Conservation (phyloP, 306 rosid species). For the Sesbania bispinosa region DNA sequence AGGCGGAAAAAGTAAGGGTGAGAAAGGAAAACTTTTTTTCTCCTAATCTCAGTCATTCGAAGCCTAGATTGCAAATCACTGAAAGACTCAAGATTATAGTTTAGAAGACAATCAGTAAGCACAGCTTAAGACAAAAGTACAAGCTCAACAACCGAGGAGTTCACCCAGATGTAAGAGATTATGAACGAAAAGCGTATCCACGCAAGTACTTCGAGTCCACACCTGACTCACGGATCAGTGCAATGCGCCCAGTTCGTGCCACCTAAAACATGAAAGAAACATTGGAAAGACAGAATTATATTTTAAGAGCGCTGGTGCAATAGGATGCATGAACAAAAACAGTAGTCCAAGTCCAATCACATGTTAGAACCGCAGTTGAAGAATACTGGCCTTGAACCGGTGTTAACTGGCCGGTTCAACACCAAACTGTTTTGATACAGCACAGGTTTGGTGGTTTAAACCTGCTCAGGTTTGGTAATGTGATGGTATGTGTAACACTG, state of each 20-base stretch:
- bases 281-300: neutral
- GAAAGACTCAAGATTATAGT: too few species aligned
- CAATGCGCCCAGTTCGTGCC: constrained; percentile 84
- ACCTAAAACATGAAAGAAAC: constrained; percentile 43
- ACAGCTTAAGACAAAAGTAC: neutral
- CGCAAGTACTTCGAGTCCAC: constrained; percentile 78
- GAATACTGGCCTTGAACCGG: too few species aligned
- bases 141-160: neutral
- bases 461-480: neutral
- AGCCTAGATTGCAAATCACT: too few species aligned
- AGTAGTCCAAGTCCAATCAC: too few species aligned
- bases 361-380: too few species aligned
- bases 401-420: neutral
- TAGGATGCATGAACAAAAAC: neutral
- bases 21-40: too few species aligned
- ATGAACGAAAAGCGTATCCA: constrained; percentile 70
- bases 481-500: neutral
- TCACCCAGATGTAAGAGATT: constrained; percentile 9
- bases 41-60: too few species aligned
- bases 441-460: neutral
- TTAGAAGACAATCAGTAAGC: neutral
- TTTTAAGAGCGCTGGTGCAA: neutral
- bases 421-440: neutral
- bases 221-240: constrained; percentile 71
- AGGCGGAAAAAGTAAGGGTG: too few species aligned